A percentile compares a stretch with the other conserved stretches of the same genome.
Conservation (phyloP, 345 rosid species). For the Citrus sp. region DNA sequence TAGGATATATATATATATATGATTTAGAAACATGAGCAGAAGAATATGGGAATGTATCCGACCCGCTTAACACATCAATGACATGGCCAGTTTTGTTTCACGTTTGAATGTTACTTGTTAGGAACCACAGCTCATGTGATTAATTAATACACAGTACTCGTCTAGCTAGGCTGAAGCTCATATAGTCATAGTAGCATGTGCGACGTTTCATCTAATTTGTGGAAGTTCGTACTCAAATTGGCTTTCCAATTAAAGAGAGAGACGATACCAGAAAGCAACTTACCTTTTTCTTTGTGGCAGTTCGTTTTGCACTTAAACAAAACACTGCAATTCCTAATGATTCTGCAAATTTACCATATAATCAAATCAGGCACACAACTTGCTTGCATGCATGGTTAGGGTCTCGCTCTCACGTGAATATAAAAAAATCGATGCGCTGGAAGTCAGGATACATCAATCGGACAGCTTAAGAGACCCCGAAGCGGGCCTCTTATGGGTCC, state of each 20-base stretch:
- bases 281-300: background rate
- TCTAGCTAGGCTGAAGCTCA: background rate
- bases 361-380: constrained; percentile 20
- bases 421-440: constrained; percentile 15
- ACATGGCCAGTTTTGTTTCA: background rate
- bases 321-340: background rate
- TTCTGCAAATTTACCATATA: background rate
- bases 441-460: constrained; percentile 15
- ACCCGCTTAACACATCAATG: background rate
- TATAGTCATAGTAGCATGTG: background rate
- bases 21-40: background rate
- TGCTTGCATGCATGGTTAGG: constrained; percentile 26
- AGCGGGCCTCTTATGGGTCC: constrained; percentile 6
- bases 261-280: background rate
- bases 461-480: background rate
- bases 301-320: background rate
- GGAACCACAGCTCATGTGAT: background rate
- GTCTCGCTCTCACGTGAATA: constrained; percentile 17
- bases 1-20: background rate
- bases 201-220: background rate
- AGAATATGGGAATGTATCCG: background rate
- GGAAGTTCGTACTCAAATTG: background rate
- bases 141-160: background rate
- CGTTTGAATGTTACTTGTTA: background rate
- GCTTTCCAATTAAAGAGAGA: background rate